phyloP scores from a whole-genome alignment of 2,329 filamentous ascomycete genomes.

The Calycina herbarum region DNA sequence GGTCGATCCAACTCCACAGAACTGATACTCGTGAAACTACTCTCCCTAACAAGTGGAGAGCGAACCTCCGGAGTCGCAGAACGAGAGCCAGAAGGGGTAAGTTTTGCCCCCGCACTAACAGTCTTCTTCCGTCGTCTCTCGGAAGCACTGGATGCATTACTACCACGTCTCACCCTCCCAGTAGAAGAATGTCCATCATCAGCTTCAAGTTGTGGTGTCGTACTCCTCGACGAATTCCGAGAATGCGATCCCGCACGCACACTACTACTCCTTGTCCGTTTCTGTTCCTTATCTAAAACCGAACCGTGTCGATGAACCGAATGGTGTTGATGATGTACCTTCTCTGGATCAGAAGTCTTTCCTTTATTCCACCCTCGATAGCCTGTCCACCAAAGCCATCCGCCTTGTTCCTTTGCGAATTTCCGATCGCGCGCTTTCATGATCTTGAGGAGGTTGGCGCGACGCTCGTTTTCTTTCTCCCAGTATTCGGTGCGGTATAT shows the following conservation, averaged over 20 bases:
- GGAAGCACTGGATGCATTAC: slow-evolving; percentile 33
- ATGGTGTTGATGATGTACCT: slow-evolving; percentile 33
- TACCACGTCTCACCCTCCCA: slow-evolving; percentile 32
- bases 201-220: slow-evolving; percentile 36
- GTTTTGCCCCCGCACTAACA: slow-evolving; percentile 20
- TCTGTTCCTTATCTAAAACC: slow-evolving; percentile 32
- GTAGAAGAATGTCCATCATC: slow-evolving; percentile 29
- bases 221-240: slow-evolving; percentile 39
- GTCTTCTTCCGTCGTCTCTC: slow-evolving; percentile 35
- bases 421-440: slow-evolving; percentile 68
- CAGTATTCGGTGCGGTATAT: slow-evolving; percentile 92
- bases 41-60: slow-evolving; percentile 35
- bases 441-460: slow-evolving; percentile 69
- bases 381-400: slow-evolving; percentile 85
- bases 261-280: slow-evolving; percentile 34
- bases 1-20: slow-evolving; percentile 27
- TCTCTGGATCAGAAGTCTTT: slow-evolving; percentile 35
- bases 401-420: slow-evolving; percentile 65
- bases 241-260: slow-evolving; percentile 36
- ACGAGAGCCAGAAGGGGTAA: slow-evolving; percentile 32
- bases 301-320: slow-evolving; percentile 27
- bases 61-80: slow-evolving; percentile 35
- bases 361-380: slow-evolving; percentile 55
- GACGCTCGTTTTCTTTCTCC: slow-evolving; percentile 92
- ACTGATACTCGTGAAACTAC: slow-evolving; percentile 35